A percentile compares a stretch with the other conserved stretches of the same genome.
Evolutionary conservation across 192 early-diverging fungal genomes (phyloP).

Genomic region (Mortierella claussenii): DNA sequence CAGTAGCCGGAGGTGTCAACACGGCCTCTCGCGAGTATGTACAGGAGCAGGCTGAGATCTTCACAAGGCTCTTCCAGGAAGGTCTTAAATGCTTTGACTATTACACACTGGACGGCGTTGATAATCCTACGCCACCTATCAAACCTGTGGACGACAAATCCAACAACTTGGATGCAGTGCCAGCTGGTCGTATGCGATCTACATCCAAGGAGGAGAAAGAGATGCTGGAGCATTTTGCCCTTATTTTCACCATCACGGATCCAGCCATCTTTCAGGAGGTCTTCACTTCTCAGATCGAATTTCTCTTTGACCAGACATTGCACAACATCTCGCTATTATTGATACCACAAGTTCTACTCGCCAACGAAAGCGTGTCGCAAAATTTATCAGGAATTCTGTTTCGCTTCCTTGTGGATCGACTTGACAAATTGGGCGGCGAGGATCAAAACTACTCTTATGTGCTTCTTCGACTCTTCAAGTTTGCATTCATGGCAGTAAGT

Average conservation of each 20-base stretch:
- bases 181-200: constrained; percentile 63
- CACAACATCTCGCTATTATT: constrained; percentile 80
- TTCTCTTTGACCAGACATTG: constrained; percentile 86
- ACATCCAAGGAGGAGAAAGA: constrained; percentile 91
- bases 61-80: constrained; percentile 77
- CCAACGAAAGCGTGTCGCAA: constrained; percentile 78
- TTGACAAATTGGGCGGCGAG: constrained; percentile 79
- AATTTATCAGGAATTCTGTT: constrained; percentile 84
- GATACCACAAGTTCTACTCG: constrained; percentile 90
- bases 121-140: constrained; percentile 43
- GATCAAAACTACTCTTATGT: constrained; percentile 72
- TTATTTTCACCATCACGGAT: constrained; percentile 84
- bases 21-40: constrained; percentile 73
- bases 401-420: constrained; percentile 79
- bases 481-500: constrained; percentile 93
- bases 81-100: constrained; percentile 88
- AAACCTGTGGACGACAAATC: constrained; percentile 19
- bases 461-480: constrained; percentile 92
- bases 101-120: constrained; percentile 74
- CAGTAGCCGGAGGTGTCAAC: constrained; percentile 54
- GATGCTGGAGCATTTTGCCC: constrained; percentile 88
- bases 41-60: constrained; percentile 77
- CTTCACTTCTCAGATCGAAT: constrained; percentile 89
- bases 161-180: constrained; percentile 40
- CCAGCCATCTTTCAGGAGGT: constrained; percentile 95